Percentiles rank a stretch among this genome's conserved stretches.
Evolutionary conservation across 2,329 filamentous ascomycete genomes (phyloP).

Genomic region (Akanthomyces uredinophilus): DNA sequence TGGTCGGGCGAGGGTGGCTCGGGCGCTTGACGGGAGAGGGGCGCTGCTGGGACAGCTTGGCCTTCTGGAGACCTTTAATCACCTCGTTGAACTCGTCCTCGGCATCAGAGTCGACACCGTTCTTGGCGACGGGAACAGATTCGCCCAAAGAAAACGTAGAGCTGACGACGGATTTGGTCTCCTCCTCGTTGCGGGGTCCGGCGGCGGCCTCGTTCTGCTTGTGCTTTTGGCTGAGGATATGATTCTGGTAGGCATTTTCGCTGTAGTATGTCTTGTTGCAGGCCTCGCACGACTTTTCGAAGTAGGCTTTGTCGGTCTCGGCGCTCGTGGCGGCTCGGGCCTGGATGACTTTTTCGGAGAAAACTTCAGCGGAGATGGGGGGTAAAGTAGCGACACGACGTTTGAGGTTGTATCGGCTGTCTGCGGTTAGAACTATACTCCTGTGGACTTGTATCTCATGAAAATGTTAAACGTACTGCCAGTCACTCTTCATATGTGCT

Average conservation of each 20-base stretch:
- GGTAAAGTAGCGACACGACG: constrained; percentile 85
- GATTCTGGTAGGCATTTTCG: constrained; percentile 92
- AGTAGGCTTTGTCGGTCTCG: constrained; percentile 81
- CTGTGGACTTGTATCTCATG: neutral
- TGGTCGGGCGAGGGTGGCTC: constrained; percentile 44
- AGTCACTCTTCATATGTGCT: constrained; percentile 95
- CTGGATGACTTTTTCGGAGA: constrained; percentile 91
- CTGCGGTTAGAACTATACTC: constrained; percentile 5
- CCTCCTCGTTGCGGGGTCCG: constrained; percentile 50
- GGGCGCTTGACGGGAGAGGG: constrained; percentile 51
- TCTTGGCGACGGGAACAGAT: constrained; percentile 49
- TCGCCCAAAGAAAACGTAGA: constrained; percentile 89
- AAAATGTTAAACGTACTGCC: constrained; percentile 68
- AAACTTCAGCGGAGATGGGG: constrained; percentile 85
- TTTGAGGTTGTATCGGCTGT: constrained; percentile 90
- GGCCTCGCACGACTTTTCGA: constrained; percentile 73
- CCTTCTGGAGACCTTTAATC: constrained; percentile 69
- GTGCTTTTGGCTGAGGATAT: constrained; percentile 87
- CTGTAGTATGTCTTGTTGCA: constrained; percentile 95
- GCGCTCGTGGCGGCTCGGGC: constrained; percentile 80
- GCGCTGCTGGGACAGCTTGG: constrained; percentile 56
- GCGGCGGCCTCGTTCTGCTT: constrained; percentile 52
- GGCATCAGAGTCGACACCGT: constrained; percentile 58
- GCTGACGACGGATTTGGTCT: constrained; percentile 77
- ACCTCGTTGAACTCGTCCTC: constrained; percentile 75